Evolutionary conservation across 352 stramenopile species (phyloP), one percentile per base, ranked within the genome.

Genomic region (Phytophthora fragariaefolia): DNA sequence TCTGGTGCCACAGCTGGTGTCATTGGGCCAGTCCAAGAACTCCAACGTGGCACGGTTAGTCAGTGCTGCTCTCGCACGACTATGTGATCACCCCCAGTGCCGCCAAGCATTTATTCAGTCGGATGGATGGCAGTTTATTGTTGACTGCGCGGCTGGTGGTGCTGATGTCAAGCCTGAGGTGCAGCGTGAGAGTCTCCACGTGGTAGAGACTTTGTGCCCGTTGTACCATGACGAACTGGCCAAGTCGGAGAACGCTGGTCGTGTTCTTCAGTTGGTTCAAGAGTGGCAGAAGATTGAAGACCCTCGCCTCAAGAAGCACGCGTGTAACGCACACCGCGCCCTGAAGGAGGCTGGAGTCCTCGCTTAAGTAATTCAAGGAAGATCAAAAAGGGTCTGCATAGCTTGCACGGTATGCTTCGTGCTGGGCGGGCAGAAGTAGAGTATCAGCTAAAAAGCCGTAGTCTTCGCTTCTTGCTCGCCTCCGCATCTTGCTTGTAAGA

Each of bases 21-120:
- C 56, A 17, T 73, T 93, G 3, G 84, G 79, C 6, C 81, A 92
- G 62, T 89, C 80, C n/a, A 70, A 81, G 64, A 87, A 91, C 45
- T 30, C 62, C 5, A 80, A 77, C 46, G 81, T 96, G 2, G 43
- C 77, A 9, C 79, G 81, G 63, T 76, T 93, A 68, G 82, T 92
- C 12, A 85, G 82, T 20, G 87, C 88, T 15, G 87, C 85, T 13
- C 75, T 96, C 34, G 85, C 85, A 48, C 79, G 79, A 28, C 82
- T 96, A 52, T 96, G 87, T 63, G 84, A 96, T 73, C 83, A 96
- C 72, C 82, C 87, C 3, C 83, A 92, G 60, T 96, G 87, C 53
- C 87, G 87, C 53, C 83, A 92, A 64, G 85, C 80, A 42, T 92
- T 96, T 69, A 76, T 96, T 51, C 72, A 84, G 50, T 96, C 85